A percentile compares a stretch with the other conserved stretches of the same genome.
phyloP scores from a whole-genome alignment of 768 basidiomycete genomes.

The Suillus subalutaceus region DNA sequence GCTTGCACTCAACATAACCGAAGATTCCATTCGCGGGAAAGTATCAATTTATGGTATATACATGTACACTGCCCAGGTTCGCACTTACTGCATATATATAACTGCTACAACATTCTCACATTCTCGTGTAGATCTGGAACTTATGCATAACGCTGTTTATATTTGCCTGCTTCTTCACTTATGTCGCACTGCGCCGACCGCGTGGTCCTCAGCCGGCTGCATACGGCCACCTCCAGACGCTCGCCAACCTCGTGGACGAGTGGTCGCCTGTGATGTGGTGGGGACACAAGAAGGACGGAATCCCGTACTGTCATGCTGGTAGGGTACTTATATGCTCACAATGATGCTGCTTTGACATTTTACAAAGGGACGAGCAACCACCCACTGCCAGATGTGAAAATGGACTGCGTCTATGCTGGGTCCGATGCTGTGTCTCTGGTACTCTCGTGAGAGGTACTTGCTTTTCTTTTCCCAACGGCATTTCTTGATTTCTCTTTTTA shows the following conservation, averaged over 20 bases:
- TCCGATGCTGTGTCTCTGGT: neutral
- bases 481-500: neutral
- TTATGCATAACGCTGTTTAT: conserved; percentile 24
- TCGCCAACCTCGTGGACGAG: conserved; percentile 39
- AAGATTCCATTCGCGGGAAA: too few relatives aligned
- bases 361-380: conserved; percentile 8
- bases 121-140: conserved; percentile 27
- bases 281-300: conserved; percentile 26
- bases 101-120: neutral
- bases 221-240: conserved; percentile 37
- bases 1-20: conserved; percentile 13
- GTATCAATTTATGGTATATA: neutral
- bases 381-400: conserved; percentile 24
- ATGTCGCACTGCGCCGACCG: conserved; percentile 19
- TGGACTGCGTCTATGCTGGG: conserved; percentile 24
- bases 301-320: conserved; percentile 23
- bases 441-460: neutral
- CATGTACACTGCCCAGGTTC: conserved; percentile 33
- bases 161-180: conserved; percentile 22
- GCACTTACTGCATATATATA: neutral
- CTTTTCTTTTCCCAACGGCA: neutral
- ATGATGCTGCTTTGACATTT: neutral
- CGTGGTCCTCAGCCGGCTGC: conserved; percentile 32
- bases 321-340: neutral
- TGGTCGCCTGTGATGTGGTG: conserved; percentile 37